A percentile compares a stretch with the other conserved stretches of the same genome.
phyloP scores from a whole-genome alignment of 1,139 yeast species.

The Protomyces macrosporus region DNA sequence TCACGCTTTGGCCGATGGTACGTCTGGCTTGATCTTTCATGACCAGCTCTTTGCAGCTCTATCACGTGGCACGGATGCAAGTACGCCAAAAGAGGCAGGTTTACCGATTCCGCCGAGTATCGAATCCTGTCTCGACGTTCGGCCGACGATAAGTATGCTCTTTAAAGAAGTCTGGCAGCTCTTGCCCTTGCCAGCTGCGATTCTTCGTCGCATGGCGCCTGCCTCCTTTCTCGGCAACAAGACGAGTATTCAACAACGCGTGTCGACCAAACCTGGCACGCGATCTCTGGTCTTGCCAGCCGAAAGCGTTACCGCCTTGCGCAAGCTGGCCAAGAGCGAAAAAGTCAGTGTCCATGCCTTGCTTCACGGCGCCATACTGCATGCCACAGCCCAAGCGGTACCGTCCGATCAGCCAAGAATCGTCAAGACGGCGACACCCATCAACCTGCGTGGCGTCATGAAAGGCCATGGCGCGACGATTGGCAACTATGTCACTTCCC shows the following conservation, averaged over 20 bases:
- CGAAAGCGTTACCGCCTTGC: neutral
- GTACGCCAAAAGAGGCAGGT: too few relatives aligned
- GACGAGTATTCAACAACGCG: slow-evolving; percentile 5
- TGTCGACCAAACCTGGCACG: neutral
- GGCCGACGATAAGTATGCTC: neutral
- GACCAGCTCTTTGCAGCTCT: slow-evolving; percentile 4
- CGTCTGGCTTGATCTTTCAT: slow-evolving; percentile 24
- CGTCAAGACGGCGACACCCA: slow-evolving; percentile 5
- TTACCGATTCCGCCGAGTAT: slow-evolving; percentile 5
- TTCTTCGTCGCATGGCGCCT: neutral
- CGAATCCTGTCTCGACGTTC: neutral
- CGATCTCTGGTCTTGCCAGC: neutral
- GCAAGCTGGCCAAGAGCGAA: neutral
- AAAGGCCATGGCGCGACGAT: neutral
- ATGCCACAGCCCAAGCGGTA: neutral
- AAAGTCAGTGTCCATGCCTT: slow-evolving; percentile 10
- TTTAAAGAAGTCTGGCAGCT: neutral
- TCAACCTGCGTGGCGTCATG: slow-evolving; percentile 10
- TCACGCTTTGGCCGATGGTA: slow-evolving; percentile 23
- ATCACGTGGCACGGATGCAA: neutral
- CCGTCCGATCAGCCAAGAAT: neutral
- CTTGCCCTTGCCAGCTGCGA: slow-evolving; percentile 6
- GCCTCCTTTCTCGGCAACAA: slow-evolving; percentile 1
- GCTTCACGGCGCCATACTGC: slow-evolving; percentile 8
- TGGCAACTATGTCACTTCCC: slow-evolving; percentile 3